A percentile compares a stretch with the other conserved stretches of the same genome.
These are phyloP conservation scores for Neurospora sp. DNA, from an alignment of 495 filamentous ascomycete genomes.

Conservation along the genomic window DNA sequence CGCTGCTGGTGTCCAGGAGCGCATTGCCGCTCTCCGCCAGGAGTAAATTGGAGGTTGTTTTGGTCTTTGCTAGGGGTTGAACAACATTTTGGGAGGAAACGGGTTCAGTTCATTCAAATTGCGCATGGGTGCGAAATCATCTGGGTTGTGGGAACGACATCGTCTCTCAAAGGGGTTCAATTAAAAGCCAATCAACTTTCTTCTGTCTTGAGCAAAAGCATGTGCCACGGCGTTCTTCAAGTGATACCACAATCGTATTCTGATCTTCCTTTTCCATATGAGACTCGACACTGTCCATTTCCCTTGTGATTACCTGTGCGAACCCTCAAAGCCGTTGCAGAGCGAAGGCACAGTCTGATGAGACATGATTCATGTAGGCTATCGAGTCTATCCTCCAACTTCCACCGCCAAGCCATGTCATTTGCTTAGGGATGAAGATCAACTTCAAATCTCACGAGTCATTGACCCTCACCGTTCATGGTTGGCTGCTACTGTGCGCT, in stretches of 20 bases:
- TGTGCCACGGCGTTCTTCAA: background rate
- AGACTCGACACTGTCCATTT: background rate
- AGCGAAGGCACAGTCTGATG: background rate
- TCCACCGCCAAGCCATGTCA: background rate
- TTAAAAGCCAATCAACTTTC: conserved; percentile 23
- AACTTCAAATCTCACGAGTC: background rate
- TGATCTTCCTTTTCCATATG: background rate
- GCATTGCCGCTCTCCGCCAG: conserved; percentile 65
- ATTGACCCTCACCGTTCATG: background rate
- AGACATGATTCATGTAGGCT: background rate
- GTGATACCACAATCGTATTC: background rate
- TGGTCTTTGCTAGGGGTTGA: conserved; percentile 14
- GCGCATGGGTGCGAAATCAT: background rate
- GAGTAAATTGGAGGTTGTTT: conserved; percentile 21
- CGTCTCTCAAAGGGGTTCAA: conserved; percentile 10
- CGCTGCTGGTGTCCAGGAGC: conserved; percentile 69
- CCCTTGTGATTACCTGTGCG: background rate
- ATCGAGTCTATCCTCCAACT: background rate
- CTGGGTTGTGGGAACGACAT: background rate
- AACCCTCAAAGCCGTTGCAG: background rate
- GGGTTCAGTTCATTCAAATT: background rate
- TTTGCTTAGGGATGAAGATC: background rate
- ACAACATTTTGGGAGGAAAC: background rate
- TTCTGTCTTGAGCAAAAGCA: background rate
- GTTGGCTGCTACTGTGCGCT: background rate